Percentiles rank a stretch among this genome's conserved stretches.
These are phyloP conservation scores for Beauveria sp. DNA, from an alignment of 2,329 filamentous ascomycete genomes.

Conservation along the genomic window DNA sequence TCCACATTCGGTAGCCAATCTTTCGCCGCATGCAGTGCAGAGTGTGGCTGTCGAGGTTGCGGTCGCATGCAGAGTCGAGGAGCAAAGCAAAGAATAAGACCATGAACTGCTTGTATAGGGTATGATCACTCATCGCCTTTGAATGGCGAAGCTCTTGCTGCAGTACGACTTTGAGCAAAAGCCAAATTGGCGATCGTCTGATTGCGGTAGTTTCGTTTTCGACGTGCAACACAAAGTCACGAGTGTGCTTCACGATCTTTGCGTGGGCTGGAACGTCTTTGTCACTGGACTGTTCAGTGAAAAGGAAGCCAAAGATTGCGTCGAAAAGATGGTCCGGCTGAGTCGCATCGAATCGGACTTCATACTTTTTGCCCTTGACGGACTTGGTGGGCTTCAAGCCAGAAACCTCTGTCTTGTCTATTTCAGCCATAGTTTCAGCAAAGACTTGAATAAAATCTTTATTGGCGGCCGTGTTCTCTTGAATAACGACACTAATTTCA, in stretches of 20 bases:
- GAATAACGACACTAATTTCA: not conserved
- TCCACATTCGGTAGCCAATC: constrained; percentile 32
- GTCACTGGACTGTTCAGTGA: not conserved
- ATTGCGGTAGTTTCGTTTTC: not conserved
- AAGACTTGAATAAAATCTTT: not conserved
- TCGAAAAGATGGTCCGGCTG: not conserved
- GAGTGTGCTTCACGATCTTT: constrained; percentile 1
- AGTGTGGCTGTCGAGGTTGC: constrained; percentile 18
- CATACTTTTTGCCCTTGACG: not conserved
- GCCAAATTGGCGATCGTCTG: constrained; percentile 41
- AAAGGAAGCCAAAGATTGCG: not conserved
- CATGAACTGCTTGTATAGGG: constrained; percentile 45
- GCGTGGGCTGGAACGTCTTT: not conserved
- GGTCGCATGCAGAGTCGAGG: constrained; percentile 19
- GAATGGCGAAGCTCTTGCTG: constrained; percentile 24
- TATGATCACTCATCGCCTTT: not conserved
- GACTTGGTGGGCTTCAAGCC: not conserved
- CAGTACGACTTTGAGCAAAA: constrained; percentile 41
- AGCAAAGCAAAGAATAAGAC: constrained; percentile 33
- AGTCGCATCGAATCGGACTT: not conserved
- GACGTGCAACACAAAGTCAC: not conserved
- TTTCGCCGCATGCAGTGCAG: constrained; percentile 36
- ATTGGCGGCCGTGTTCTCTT: not conserved
- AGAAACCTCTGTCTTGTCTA: not conserved
- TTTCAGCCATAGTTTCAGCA: not conserved